These are phyloP conservation scores for Panicum virgatum DNA, from an alignment of 202 grass and related monocot genomes.

Conservation along the genomic window DNA sequence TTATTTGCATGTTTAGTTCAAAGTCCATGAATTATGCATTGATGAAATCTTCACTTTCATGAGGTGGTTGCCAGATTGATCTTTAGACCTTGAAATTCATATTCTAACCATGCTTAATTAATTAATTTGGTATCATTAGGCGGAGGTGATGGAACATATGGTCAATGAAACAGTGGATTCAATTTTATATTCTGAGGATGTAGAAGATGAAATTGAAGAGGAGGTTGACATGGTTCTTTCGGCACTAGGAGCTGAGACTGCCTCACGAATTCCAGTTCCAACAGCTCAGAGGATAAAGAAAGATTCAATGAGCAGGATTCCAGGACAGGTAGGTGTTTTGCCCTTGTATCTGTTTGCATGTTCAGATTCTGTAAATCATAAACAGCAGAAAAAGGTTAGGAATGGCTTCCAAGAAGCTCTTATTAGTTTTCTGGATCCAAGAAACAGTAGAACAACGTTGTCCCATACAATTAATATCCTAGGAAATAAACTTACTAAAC, in stretches of 20 bases:
- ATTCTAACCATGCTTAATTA: not conserved
- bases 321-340: slow-evolving; percentile 36
- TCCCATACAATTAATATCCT: too few species aligned
- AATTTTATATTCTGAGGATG: slow-evolving; percentile 62
- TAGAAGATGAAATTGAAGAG: slow-evolving; percentile 66
- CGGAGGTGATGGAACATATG: slow-evolving; percentile 73
- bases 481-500: too few species aligned
- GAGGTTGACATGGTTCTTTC: slow-evolving; percentile 70
- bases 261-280: slow-evolving; percentile 53
- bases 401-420: not conserved
- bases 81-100: not conserved
- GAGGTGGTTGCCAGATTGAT: not conserved
- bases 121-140: slow-evolving; percentile 36
- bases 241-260: slow-evolving; percentile 48
- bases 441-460: too few species aligned
- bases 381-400: not conserved
- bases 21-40: too few species aligned
- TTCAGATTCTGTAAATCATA: not conserved
- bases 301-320: slow-evolving; percentile 38
- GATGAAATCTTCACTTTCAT: not conserved
- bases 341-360: not conserved
- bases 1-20: not conserved
- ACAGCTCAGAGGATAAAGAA: slow-evolving; percentile 50
- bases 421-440: not conserved
- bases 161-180: slow-evolving; percentile 62